Base-by-base conservation (phyloP, 2,329 filamentous ascomycete genomes). In the Colletotrichum falcatum region DNA sequence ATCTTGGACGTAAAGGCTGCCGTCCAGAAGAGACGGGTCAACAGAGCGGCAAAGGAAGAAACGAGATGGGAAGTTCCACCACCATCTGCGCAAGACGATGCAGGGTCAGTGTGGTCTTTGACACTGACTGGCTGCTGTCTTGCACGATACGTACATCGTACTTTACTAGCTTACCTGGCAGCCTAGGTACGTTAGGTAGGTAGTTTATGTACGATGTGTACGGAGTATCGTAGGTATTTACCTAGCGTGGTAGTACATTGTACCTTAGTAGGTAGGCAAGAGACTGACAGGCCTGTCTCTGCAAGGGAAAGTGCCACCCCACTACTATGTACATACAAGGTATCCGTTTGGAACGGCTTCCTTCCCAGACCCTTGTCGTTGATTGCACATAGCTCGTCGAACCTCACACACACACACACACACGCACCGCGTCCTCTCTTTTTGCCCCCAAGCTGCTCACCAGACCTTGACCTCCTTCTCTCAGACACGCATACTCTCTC, bases 61-160 rank as follows among this genome's bases (percentile, higher is more conserved):
- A 18, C 18, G 44, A n/a, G 35, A 48, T 16, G 30, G 42, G 37
- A 20, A 23, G 26, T 44, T 44, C 59, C 46, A 39, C 46, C 58
- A 23, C 59, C 20, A 42, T 42, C 28, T 30, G 44, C 39, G n/a
- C 23, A 23, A 37, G 35, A 18, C 28, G 35, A 20, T 9, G 35
- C 33, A 60, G 14, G 62, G 62, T 70, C 55, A 66, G 56, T 66
- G 55, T 70, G 23, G 48, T 49, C 42, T 58, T 56, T 66, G 55
- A 53, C 55, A 63, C 65, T 62, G 49, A 67, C 49, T 46, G 61
- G 35, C 37, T 35, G 66, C 61, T 54, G 37, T 53, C 39, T 56
- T 35, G 23, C 8, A 28, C 3, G 20, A 42, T 20, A 18, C 1
- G 39, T 42, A 42, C 18, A 16, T 4, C 5, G 16, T 42, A 42